These are phyloP conservation scores for Arachis monticola DNA, from an alignment of 331 rosid genomes.

Conservation along the genomic window DNA sequence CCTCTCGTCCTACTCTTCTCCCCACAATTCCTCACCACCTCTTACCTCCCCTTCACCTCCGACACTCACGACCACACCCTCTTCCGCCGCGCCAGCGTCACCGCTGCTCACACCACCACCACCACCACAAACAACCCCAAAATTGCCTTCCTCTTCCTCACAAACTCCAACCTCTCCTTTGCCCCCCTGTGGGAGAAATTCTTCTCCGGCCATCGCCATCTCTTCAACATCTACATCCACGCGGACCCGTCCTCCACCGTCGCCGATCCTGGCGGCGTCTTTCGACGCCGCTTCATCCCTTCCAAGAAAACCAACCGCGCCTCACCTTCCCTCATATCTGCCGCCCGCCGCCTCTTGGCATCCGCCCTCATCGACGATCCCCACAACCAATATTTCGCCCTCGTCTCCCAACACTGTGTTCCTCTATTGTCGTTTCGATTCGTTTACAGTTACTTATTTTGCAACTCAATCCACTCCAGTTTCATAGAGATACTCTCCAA, in stretches of 20 bases:
- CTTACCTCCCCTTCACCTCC: conserved; percentile 23
- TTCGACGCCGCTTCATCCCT: conserved; percentile 51
- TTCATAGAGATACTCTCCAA: conserved; percentile 66
- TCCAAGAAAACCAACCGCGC: conserved; percentile 55
- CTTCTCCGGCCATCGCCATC: conserved; percentile 42
- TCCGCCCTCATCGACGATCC: conserved; percentile 59
- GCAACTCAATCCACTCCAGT: conserved; percentile 32
- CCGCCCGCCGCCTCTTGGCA: conserved; percentile 62
- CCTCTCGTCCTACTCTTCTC: conserved; percentile 26
- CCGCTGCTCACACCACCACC: conserved; percentile 9
- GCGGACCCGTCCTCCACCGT: conserved; percentile 56
- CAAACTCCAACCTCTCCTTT: conserved; percentile 61
- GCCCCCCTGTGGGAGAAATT: conserved; percentile 60
- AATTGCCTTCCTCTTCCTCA: conserved; percentile 69
- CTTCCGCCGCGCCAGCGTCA: conserved; percentile 38
- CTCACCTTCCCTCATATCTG: conserved; percentile 60
- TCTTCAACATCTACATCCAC: conserved; percentile 65
- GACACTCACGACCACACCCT: conserved; percentile 34
- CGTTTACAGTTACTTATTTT: conserved; percentile 48
- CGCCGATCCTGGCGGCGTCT: conserved; percentile 54
- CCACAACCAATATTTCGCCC: conserved; percentile 53
- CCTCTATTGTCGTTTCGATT: conserved; percentile 61
- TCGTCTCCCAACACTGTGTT: conserved; percentile 62
- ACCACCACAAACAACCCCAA: conserved; percentile 51
- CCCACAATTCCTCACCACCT: conserved; percentile 12